Conservation (phyloP, 139 green algal species). For the Coelastrella sp. region DNA sequence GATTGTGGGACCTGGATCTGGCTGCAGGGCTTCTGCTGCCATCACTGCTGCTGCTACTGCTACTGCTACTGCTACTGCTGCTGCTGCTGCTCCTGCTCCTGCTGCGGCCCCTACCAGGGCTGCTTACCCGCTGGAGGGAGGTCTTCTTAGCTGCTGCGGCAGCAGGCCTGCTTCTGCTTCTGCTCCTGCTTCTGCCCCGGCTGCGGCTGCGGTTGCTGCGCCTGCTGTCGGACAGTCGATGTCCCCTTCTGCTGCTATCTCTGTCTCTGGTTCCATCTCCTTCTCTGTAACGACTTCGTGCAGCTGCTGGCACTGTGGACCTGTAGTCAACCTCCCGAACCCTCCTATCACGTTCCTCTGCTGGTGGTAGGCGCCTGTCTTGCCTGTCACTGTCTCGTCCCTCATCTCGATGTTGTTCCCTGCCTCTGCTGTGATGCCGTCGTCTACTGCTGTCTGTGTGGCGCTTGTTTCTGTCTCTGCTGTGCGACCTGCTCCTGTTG, state of each 20-base stretch:
- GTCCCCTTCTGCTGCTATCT: neutral
- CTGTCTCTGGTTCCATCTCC: neutral
- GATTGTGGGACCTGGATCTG: neutral
- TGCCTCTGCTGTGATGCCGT: neutral
- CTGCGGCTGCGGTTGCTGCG: neutral
- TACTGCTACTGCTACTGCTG: conserved; percentile 19
- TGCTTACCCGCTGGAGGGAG: neutral
- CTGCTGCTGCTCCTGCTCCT: conserved; percentile 26
- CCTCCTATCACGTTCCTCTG: too few species aligned
- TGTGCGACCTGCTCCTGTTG: conserved; percentile 10
- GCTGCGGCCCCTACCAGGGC: neutral
- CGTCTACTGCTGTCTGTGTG: neutral
- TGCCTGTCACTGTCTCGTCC: neutral
- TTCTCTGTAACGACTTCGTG: neutral
- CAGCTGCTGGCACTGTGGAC: neutral
- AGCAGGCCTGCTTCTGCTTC: neutral
- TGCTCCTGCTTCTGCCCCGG: neutral
- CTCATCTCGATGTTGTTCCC: neutral
- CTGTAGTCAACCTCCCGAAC: too few species aligned
- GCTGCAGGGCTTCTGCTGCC: neutral
- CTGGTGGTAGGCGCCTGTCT: neutral
- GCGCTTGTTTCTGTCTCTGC: neutral
- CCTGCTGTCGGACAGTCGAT: neutral
- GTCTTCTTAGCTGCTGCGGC: neutral
- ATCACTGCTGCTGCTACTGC: neutral